A percentile compares a stretch with the other conserved stretches of the same genome.
These are phyloP conservation scores for Scleroderma bovista DNA, from an alignment of 768 basidiomycete species.

Conservation along the genomic window DNA sequence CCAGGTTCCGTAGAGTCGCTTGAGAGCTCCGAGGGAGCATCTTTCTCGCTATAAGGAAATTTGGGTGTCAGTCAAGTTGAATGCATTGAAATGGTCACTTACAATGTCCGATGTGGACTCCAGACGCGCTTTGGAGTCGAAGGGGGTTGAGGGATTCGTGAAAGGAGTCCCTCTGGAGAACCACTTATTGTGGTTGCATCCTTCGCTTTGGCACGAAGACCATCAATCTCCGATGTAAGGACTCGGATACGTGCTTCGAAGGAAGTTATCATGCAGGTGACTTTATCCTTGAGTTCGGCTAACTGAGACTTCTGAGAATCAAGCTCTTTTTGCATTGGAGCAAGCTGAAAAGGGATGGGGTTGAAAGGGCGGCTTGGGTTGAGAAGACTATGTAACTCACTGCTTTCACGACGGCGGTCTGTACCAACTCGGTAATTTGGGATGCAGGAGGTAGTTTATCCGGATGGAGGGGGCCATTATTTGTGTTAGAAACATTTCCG, in stretches of 20 bases:
- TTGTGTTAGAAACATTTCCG: neutral
- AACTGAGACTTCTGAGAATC: constrained; percentile 43
- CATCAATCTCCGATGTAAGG: constrained; percentile 31
- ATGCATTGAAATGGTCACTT: constrained; percentile 4
- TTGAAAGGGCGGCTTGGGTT: neutral
- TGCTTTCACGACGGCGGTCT: constrained; percentile 22
- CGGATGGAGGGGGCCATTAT: neutral
- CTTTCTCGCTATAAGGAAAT: constrained; percentile 13
- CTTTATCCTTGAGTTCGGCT: constrained; percentile 26
- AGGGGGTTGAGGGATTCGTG: constrained; percentile 25
- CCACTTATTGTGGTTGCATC: constrained; percentile 5
- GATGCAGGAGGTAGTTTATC: neutral
- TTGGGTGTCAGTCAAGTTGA: constrained; percentile 15
- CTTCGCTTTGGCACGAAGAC: constrained; percentile 19
- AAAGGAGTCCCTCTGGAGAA: constrained; percentile 11
- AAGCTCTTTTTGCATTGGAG: constrained; percentile 48
- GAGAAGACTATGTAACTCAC: constrained; percentile 14
- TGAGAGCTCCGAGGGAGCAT: constrained; percentile 13
- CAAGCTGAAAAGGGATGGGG: constrained; percentile 32
- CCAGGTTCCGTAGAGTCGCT: constrained; percentile 19
- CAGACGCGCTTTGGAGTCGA: constrained; percentile 30
- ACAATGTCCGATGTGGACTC: constrained; percentile 24
- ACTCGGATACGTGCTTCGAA: constrained; percentile 35
- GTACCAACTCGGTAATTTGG: constrained; percentile 7
- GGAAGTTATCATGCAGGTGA: constrained; percentile 23